A percentile compares a stretch with the other conserved stretches of the same genome.
These are phyloP conservation scores for Prunus davidiana DNA, from an alignment of 306 rosid genomes.

Conservation along the genomic window DNA sequence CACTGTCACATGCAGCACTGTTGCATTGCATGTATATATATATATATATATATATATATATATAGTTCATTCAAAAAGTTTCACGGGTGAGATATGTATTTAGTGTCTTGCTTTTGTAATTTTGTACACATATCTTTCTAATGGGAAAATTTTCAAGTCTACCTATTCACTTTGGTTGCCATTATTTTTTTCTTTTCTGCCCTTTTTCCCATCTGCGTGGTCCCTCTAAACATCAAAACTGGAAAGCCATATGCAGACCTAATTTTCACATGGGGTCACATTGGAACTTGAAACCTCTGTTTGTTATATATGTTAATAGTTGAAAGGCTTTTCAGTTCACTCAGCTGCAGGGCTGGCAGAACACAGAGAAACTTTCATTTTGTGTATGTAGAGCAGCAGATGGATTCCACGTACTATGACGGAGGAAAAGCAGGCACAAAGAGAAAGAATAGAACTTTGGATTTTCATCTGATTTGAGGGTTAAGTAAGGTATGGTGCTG, in stretches of 20 bases:
- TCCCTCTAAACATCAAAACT: neutral
- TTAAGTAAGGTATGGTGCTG: slow-evolving; percentile 3
- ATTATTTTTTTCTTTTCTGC: neutral
- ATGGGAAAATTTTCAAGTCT: neutral
- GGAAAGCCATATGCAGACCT: neutral
- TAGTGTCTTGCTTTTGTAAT: neutral
- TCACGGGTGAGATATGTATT: no score
- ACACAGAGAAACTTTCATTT: neutral
- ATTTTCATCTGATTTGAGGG: slow-evolving; percentile 6
- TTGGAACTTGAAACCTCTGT: neutral
- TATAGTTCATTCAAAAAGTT: no score
- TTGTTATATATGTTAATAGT: neutral
- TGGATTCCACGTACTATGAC: neutral
- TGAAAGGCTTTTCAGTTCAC: neutral
- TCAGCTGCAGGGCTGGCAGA: neutral
- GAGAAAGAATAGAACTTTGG: neutral
- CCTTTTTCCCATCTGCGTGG: neutral
- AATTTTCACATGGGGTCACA: neutral
- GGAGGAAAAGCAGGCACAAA: neutral
- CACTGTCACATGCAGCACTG: neutral
- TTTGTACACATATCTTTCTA: neutral
- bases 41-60: no score
- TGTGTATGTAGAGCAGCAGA: neutral
- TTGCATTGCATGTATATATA: no score
- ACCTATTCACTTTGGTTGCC: neutral